These are phyloP conservation scores for Fomitopsis serialis DNA, from an alignment of 768 basidiomycete genomes.

Conservation along the genomic window DNA sequence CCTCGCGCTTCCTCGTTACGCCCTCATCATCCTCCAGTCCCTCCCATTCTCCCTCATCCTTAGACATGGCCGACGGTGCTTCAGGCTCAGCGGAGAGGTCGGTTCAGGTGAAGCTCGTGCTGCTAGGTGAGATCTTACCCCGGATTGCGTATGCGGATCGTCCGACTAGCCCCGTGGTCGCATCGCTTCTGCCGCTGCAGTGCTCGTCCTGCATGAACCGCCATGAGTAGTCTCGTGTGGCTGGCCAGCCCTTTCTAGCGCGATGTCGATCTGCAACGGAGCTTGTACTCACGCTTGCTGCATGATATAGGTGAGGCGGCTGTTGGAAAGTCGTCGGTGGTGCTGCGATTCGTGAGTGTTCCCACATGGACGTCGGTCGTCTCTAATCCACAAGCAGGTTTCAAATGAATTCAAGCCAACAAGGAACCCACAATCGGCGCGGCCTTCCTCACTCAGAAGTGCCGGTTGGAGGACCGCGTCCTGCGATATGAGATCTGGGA, in stretches of 20 bases:
- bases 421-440: slow-evolving; percentile 99
- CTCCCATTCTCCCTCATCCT: slow-evolving; percentile 14
- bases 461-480: slow-evolving; percentile 89
- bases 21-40: slow-evolving; percentile 15
- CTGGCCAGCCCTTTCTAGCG: background rate
- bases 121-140: slow-evolving; percentile 62
- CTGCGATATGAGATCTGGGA: slow-evolving; percentile 97
- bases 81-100: slow-evolving; percentile 80
- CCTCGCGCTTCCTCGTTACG: slow-evolving; percentile 15
- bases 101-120: slow-evolving; percentile 95
- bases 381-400: slow-evolving; percentile 42
- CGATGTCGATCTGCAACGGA: background rate
- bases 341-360: slow-evolving; percentile 84
- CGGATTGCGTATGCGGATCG: no score
- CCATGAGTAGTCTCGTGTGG: no score
- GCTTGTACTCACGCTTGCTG: background rate
- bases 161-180: no score
- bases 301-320: slow-evolving; percentile 81
- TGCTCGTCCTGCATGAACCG: no score
- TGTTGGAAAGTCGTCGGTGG: slow-evolving; percentile 98
- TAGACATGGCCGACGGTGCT: slow-evolving; percentile 66
- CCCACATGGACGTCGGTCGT: background rate
- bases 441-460: slow-evolving; percentile 93
- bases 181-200: no score
- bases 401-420: slow-evolving; percentile 98